Evolutionary conservation across 2,329 filamentous ascomycete genomes (phyloP).

Genomic region (Hawksworthiomyces lignivorus): DNA sequence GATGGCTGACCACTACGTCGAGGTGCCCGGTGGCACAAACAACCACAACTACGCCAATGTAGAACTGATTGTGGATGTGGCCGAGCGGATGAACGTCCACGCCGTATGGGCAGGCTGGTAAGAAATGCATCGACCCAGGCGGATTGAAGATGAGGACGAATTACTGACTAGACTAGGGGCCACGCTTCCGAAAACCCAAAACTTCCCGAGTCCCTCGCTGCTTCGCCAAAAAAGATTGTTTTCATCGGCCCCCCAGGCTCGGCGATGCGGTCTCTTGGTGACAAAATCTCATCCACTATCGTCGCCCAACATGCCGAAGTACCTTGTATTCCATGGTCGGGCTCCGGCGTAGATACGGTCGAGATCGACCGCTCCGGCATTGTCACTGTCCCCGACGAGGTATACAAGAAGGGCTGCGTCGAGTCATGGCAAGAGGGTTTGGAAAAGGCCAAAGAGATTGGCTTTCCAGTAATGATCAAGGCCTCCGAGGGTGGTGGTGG

Average conservation of each 20-base stretch:
- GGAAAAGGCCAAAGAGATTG: constrained; percentile 77
- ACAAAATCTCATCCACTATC: constrained; percentile 99
- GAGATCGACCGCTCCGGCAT: constrained; percentile 72
- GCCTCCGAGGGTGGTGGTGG: constrained; percentile 98
- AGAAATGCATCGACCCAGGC: no score
- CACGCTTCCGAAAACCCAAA: constrained; percentile 99
- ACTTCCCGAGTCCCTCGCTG: constrained; percentile 89
- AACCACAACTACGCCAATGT: constrained; percentile 99
- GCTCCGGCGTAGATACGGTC: constrained; percentile 80
- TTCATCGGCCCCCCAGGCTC: constrained; percentile 98
- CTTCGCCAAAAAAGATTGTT: constrained; percentile 96
- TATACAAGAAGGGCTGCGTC: constrained; percentile 89
- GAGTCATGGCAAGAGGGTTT: constrained; percentile 85
- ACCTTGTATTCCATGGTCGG: constrained; percentile 99
- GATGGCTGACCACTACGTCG: constrained; percentile 99
- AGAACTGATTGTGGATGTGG: constrained; percentile 96
- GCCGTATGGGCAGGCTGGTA: constrained; percentile 99
- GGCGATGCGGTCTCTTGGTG: constrained; percentile 96
- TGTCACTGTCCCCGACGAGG: constrained; percentile 78
- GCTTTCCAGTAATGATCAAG: constrained; percentile 99
- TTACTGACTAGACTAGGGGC: constrained; percentile 52
- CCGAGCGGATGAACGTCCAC: constrained; percentile 96
- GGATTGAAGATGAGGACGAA: background rate
- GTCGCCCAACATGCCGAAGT: constrained; percentile 95
- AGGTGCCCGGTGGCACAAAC: constrained; percentile 97